phyloP scores from a whole-genome alignment of 2,329 filamentous ascomycete genomes.

The Neonectria hederae region DNA sequence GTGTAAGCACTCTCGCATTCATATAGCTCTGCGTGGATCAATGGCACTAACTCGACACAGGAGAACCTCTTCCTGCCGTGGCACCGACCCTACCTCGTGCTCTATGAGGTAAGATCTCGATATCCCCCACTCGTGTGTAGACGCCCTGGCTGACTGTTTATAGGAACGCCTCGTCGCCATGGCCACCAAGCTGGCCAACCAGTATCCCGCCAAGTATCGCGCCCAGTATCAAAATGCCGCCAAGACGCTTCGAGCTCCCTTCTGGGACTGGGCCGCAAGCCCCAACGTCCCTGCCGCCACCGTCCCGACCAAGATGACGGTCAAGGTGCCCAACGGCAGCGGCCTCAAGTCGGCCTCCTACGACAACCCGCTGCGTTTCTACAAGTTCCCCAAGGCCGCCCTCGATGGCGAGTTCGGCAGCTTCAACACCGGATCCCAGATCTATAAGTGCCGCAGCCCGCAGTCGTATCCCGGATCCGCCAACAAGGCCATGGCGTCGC shows the following conservation, averaged over 20 bases:
- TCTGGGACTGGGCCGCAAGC: slow-evolving; percentile 63
- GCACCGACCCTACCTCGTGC: slow-evolving; percentile 65
- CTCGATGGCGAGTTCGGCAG: slow-evolving; percentile 51
- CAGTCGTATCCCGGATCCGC: slow-evolving; percentile 52
- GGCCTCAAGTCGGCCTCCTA: slow-evolving; percentile 47
- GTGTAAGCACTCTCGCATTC: slow-evolving; percentile 44
- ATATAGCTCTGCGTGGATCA: background rate
- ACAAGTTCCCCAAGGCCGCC: slow-evolving; percentile 56
- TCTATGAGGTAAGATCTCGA: slow-evolving; percentile 58
- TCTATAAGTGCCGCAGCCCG: slow-evolving; percentile 52
- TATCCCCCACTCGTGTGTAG: too few relatives aligned
- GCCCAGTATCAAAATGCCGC: slow-evolving; percentile 56
- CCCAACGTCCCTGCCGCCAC: slow-evolving; percentile 55
- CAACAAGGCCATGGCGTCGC: slow-evolving; percentile 46
- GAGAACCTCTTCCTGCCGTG: slow-evolving; percentile 61
- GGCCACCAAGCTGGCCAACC: slow-evolving; percentile 7
- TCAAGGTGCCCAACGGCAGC: slow-evolving; percentile 53
- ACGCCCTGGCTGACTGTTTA: background rate
- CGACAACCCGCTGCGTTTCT: slow-evolving; percentile 63
- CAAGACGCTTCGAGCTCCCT: slow-evolving; percentile 58
- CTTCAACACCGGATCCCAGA: slow-evolving; percentile 47
- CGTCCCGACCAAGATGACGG: slow-evolving; percentile 44
- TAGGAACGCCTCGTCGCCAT: slow-evolving; percentile 7
- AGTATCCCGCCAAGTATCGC: slow-evolving; percentile 50
- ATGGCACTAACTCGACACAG: slow-evolving; percentile 41